These are phyloP conservation scores for Trichoderma sp. DNA, from an alignment of 2,329 filamentous ascomycete genomes.

Conservation along the genomic window DNA sequence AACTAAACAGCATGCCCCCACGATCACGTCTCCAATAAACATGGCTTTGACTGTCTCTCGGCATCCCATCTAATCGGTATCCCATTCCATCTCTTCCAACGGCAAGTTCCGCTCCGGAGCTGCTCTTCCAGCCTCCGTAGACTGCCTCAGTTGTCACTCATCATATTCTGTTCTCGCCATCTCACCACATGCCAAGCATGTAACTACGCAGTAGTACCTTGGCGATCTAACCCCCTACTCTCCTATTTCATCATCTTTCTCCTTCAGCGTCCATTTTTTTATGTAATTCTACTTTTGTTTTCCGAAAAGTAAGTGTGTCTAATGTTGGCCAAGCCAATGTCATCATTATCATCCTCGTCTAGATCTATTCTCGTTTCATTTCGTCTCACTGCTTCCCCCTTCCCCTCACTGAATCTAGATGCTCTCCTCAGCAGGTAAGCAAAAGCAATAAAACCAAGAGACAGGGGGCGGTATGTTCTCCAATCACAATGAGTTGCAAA, in stretches of 20 bases:
- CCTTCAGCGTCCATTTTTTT: neutral
- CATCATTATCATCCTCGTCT: neutral
- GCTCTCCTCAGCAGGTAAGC: neutral
- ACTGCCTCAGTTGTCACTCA: neutral
- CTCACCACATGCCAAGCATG: neutral
- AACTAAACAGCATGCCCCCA: neutral
- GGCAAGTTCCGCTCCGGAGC: conserved; percentile 5
- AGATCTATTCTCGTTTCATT: neutral
- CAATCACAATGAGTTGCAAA: neutral
- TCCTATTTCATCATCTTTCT: neutral
- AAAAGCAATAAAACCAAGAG: neutral
- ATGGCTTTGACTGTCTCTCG: neutral
- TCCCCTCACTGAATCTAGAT: neutral
- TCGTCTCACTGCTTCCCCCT: neutral
- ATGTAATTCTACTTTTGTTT: neutral
- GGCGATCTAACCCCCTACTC: neutral
- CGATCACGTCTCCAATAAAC: neutral
- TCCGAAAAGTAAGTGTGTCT: neutral
- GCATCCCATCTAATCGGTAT: too few species aligned
- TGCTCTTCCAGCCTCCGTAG: neutral
- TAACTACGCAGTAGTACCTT: neutral
- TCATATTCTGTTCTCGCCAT: neutral
- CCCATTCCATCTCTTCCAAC: neutral
- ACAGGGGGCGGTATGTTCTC: neutral
- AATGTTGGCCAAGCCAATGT: neutral